These are phyloP conservation scores for Leptomonas seymouri DNA, from an alignment of 208 protist species.

Conservation along the genomic window DNA sequence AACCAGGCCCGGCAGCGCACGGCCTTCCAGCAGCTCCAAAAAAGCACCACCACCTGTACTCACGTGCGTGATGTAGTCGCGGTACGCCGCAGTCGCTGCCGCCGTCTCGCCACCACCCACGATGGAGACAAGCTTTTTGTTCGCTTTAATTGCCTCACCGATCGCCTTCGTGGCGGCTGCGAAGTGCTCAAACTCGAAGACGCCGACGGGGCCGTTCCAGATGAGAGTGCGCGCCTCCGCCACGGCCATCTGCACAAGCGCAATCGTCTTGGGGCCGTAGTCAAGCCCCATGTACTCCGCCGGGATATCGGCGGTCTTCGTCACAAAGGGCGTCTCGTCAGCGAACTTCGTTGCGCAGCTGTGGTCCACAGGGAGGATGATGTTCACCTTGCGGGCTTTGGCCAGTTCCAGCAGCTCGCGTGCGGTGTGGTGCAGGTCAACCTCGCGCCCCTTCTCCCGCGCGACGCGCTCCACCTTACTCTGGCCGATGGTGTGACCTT, in stretches of 20 bases:
- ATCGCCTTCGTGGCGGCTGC: constrained; percentile 84
- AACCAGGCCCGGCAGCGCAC: constrained; percentile 93
- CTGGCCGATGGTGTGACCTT: constrained; percentile 90
- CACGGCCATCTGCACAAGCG: constrained; percentile 77
- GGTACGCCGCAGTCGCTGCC: constrained; percentile 90
- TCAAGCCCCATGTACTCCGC: constrained; percentile 96
- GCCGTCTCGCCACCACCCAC: constrained; percentile 99
- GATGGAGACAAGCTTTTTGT: constrained; percentile 90
- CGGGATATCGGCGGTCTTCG: constrained; percentile 80
- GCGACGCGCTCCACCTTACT: constrained; percentile 96
- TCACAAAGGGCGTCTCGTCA: constrained; percentile 78
- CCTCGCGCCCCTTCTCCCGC: constrained; percentile 80
- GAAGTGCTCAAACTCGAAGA: constrained; percentile 99
- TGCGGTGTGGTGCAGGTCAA: constrained; percentile 77
- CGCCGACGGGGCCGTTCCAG: constrained; percentile 98
- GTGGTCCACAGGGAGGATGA: constrained; percentile 99
- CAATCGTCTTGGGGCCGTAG: constrained; percentile 94
- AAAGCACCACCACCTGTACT: constrained; percentile 99
- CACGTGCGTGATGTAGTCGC: constrained; percentile 96
- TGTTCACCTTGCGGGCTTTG: constrained; percentile 93
- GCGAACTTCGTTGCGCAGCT: constrained; percentile 95
- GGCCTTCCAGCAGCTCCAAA: constrained; percentile 99
- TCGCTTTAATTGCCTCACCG: constrained; percentile 74
- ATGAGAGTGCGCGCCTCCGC: constrained; percentile 91
- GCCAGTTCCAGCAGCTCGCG: constrained; percentile 86